A percentile compares a stretch with the other conserved stretches of the same genome.
These are phyloP conservation scores for Pontederia crassipes DNA, from an alignment of 176 grass and related monocot species.

Conservation along the genomic window DNA sequence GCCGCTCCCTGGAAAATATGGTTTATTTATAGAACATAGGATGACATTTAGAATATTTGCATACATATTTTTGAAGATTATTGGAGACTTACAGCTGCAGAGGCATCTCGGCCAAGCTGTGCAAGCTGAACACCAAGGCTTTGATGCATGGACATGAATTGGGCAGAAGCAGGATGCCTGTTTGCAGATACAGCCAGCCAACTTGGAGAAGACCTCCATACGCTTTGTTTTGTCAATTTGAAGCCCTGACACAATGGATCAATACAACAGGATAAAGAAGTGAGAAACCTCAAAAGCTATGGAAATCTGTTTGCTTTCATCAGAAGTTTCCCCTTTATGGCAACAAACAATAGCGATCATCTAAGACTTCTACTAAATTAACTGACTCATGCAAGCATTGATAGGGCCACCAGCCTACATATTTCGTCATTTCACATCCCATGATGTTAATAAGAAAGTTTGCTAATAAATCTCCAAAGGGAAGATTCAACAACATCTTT, in stretches of 20 bases:
- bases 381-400: too few species aligned
- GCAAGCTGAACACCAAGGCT: conserved; percentile 64
- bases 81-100: conserved; percentile 31
- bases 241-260: conserved; percentile 35
- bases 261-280: background rate
- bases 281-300: background rate
- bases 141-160: conserved; percentile 71
- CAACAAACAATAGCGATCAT: too few species aligned
- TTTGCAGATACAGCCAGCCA: conserved; percentile 59
- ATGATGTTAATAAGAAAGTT: too few species aligned
- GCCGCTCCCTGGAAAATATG: conserved; percentile 54
- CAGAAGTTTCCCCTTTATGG: background rate
- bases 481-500: too few species aligned
- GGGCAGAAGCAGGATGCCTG: conserved; percentile 35
- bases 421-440: too few species aligned
- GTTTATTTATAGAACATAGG: conserved; percentile 10
- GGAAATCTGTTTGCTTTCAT: background rate
- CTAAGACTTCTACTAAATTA: too few species aligned
- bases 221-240: conserved; percentile 61
- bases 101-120: conserved; percentile 59
- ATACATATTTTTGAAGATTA: background rate
- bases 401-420: too few species aligned
- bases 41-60: background rate
- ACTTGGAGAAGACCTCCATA: conserved; percentile 45
- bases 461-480: too few species aligned